Evolutionary conservation across 2,329 filamentous ascomycete species (phyloP).

Genomic region (Apiospora rasikravindrae): DNA sequence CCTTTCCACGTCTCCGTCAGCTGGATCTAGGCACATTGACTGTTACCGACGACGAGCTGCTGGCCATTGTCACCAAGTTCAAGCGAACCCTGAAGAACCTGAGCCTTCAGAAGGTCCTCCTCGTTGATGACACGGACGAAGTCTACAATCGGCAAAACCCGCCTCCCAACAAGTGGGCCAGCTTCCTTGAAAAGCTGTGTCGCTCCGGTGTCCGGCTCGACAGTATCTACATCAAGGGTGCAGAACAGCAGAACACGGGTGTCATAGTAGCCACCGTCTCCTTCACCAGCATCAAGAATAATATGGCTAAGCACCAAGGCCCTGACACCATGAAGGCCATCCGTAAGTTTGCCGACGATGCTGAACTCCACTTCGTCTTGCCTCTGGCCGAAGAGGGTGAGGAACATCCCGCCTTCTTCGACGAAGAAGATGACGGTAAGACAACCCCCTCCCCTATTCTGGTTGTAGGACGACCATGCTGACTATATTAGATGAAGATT

Average conservation of each 20-base stretch:
- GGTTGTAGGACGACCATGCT: not conserved
- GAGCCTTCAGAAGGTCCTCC: constrained; percentile 13
- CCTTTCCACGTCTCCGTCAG: constrained; percentile 2
- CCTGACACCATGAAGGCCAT: constrained; percentile 16
- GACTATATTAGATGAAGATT: constrained; percentile 1
- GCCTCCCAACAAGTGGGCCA: constrained; percentile 8
- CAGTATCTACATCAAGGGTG: constrained; percentile 9
- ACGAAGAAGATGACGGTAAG: constrained; percentile 16
- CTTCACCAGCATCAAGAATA: not conserved
- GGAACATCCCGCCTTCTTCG: not conserved
- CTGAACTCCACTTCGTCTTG: not conserved
- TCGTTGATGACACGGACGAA: constrained; percentile 11
- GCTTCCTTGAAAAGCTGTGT: not conserved
- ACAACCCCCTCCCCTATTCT: not conserved
- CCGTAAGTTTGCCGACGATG: not conserved
- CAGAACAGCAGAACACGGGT: constrained; percentile 13
- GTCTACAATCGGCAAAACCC: constrained; percentile 12
- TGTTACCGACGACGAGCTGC: constrained; percentile 9
- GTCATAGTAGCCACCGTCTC: not conserved
- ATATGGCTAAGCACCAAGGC: not conserved
- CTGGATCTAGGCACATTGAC: not conserved
- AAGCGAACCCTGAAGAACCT: not conserved
- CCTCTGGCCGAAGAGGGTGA: constrained; percentile 15
- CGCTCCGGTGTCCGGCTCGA: not conserved
- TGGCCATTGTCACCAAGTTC: constrained; percentile 16